Conservation (phyloP, 495 filamentous ascomycete species). For the Podospora pseudopauciseta region DNA sequence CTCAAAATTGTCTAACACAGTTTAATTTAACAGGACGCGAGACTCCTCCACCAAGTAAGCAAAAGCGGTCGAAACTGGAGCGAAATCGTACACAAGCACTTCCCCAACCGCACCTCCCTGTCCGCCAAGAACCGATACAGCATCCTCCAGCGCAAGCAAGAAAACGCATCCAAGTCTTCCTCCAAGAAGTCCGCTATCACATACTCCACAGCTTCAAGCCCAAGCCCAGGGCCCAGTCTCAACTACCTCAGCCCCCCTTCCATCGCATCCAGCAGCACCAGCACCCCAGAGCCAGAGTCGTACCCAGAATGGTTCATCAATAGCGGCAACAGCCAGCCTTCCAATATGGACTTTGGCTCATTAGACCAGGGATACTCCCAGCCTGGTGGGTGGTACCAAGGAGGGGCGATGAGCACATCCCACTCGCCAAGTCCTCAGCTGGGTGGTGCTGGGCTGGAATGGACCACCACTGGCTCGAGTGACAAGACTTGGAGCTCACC, state of each 20-base stretch:
- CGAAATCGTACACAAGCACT: constrained; percentile 33
- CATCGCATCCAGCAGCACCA: not conserved
- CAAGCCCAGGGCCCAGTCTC: constrained; percentile 1
- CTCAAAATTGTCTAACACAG: not conserved
- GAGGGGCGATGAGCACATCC: not conserved
- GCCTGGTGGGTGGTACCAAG: not conserved
- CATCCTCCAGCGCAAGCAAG: constrained; percentile 27
- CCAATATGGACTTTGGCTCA: not conserved
- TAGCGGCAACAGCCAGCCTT: not conserved
- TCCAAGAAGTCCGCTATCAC: not conserved
- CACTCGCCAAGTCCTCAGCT: not conserved
- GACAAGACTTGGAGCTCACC: not conserved
- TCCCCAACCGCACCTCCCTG: constrained; percentile 35
- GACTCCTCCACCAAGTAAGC: constrained; percentile 28
- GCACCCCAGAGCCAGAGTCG: constrained; percentile 3
- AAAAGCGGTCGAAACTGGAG: constrained; percentile 35
- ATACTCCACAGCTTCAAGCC: not conserved
- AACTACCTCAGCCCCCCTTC: not conserved
- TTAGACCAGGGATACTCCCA: not conserved
- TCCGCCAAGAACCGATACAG: constrained; percentile 39
- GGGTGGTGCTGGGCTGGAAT: not conserved
- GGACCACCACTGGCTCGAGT: not conserved
- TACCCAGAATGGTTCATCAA: not conserved
- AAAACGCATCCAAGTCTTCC: constrained; percentile 3
- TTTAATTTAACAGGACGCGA: constrained; percentile 23